Base-by-base conservation (phyloP, 2,329 filamentous ascomycete genomes). In the Fusarium sp. region DNA sequence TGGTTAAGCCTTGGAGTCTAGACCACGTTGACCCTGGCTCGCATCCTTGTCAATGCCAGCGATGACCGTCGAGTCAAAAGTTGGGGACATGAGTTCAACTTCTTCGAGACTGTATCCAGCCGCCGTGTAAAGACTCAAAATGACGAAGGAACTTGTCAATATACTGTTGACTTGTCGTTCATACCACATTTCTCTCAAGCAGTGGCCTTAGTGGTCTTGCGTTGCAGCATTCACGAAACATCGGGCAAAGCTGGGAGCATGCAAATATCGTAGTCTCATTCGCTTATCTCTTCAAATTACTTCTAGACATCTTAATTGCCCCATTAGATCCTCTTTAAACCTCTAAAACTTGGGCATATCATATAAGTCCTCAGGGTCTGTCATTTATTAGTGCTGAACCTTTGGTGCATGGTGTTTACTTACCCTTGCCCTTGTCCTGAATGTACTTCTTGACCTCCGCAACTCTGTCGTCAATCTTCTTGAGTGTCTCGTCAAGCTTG, bases 381-480 rank as follows among this genome's bases (percentile, higher is more conserved):
- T 19, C 30, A 18, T 3, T 9, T 33, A 30, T 76, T 52, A 76
- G 60, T 23, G 16, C 12, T 35, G 6, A 23, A 21, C 21, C 6
- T 19, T 8, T 8, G 15, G 13, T 5, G 18, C 1, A 15, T 23
- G 7, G 3, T 18, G 9, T 21, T 19, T 2, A 66, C 72, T 69
- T 77, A 89, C 87, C 88, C 75, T 87, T 85, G 9, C 88, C 86
- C 46, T 88, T 81, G 32, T 81, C 79, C 44, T 83, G 68, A 63
- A 92, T 91, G 72, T 86, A 90, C 63, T 85, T 82, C 69, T 82
- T 84, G 32, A 86, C 83, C 71, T 86, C 84, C n/a, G 79, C 76
- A n/a, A 88, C 84, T 62, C 84, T 80, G 32, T 83, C 81, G 47
- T 85, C 82, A 21, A 92, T 77, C 67, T 88, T 83, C n/a, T 82